Base-by-base conservation (phyloP, 1,284 basidiomycete genomes). In the Volvariella surrecta region DNA sequence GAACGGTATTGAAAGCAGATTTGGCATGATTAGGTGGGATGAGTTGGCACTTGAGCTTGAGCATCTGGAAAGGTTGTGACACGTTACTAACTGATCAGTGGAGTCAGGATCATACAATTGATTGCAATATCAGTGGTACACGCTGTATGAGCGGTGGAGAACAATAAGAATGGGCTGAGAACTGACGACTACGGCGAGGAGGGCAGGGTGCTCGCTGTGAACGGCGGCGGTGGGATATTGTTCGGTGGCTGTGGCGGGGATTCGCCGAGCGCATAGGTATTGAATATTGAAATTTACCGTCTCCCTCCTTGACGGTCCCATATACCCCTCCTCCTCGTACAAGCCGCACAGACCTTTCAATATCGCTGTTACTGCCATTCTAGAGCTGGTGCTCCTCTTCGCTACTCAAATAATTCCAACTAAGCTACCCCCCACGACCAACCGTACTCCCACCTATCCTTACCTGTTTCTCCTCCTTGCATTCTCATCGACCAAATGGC, bases 1-100 rank as follows among this genome's bases (percentile, higher is more conserved):
- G 67, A 81, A 76, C 0, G 89, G 89, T 40, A 94, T 66, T 1
- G 71, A 58, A 44, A 95, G 70, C 48, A 89, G 82, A 62, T 93
- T 92, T 32, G 86, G 69, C 86, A 89, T 89, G 22, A 41, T 15
- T 15, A 31, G 30, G 15, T 9, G 30, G 15, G 9, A n/a, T n/a
- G n/a, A n/a, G n/a, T n/a, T n/a, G n/a, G 9, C 28, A 22, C 13
- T 9, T 35, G 6, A 15, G 18, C 10, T 35, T 43, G 10, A 21
- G 8, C n/a, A n/a, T n/a, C n/a, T n/a, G n/a, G n/a, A 44, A 6
- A 18, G 9, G 7, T 7, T 40, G 24, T 28, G 24, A 28, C 24
- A 28, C 6, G 24, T 28, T 28, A 28, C 24, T 28, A 28, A 28
- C n/a, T n/a, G n/a, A n/a, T n/a, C n/a, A n/a, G n/a, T n/a, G n/a